Conservation (phyloP, 78 protist genomes). For the Creolimax fragrantissima region DNA sequence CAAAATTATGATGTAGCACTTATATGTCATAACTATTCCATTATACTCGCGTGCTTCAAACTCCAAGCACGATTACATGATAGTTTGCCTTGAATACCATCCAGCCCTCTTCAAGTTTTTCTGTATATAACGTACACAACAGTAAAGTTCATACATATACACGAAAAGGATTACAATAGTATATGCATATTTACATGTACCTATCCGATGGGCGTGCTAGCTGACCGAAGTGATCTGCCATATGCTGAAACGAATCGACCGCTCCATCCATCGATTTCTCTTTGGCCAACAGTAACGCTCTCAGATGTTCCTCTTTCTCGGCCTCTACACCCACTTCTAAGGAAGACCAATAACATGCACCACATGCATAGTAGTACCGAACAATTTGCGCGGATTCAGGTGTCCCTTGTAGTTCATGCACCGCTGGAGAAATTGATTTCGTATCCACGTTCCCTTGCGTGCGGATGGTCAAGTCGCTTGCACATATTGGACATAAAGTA, state of each 20-base stretch:
- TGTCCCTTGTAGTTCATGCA: background rate
- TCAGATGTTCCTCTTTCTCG: background rate
- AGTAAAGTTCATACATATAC: no score
- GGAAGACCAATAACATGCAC: background rate
- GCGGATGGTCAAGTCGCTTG: background rate
- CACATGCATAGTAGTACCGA: background rate
- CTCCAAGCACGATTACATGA: no score
- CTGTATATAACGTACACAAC: no score
- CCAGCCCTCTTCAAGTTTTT: no score
- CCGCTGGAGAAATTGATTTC: background rate
- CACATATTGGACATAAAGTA: background rate
- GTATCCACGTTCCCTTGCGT: background rate
- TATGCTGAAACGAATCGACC: background rate
- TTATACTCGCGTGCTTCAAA: no score
- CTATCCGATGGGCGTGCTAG: no score
- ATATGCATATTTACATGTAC: no score
- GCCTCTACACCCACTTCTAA: background rate
- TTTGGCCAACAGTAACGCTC: background rate
- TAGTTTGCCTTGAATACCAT: no score
- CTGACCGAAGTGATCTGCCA: no score
- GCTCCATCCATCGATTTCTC: background rate
- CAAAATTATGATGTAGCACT: no score
- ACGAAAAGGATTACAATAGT: no score
- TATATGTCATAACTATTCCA: no score
- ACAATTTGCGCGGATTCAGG: background rate